Base-by-base conservation (phyloP, 2,329 filamentous ascomycete genomes). In the Coleophoma crateriformis region DNA sequence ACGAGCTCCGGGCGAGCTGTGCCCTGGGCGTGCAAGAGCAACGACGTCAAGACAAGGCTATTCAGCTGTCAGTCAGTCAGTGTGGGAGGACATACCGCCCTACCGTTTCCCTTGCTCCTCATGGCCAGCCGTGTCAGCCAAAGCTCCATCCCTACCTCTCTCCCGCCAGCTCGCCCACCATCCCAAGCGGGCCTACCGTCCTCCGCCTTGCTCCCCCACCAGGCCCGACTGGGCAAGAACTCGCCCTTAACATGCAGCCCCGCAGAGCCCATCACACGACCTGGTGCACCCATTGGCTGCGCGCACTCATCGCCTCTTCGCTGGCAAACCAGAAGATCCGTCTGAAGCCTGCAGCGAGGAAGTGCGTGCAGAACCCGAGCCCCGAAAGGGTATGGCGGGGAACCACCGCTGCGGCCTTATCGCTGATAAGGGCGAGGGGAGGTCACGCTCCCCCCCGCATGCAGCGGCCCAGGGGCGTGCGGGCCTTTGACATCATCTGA, bases 361-460 rank as follows among this genome's bases (percentile, higher is more conserved):
- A 39, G 10, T 22, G 15, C 39, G 8, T 17, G 17, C 14, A 17
- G 39, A 10, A 20, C 7, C 39, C 13, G 2, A 17, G 12, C 13
- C 15, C 19, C n/a, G 17, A 20, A n/a, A 2, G 17, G 27, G 10
- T 32, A 27, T 32, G 41, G 8, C 7, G n/a, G 12, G 19, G 32
- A 27, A 27, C 22, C 32, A 27, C 20, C 32, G 22, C 20, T 33
- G 8, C 27, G 11, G 13, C 41, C 15, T 27, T 44, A 27, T 27
- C 20, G 10, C 41, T 27, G 20, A 41, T 22, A 20, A 44, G 20
- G 12, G 41, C 20, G 19, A 44, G 22, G 15, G 13, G 41, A n/a
- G 41, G 41, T 44, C 41, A 44, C 41, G 13, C 27, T 41, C 35
- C 33, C 46, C 48, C 48, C 48, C 48, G 48, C 48, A 50, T 44